Base-by-base conservation (phyloP, 306 rosid genomes). In the Citrullus amarus region DNA sequence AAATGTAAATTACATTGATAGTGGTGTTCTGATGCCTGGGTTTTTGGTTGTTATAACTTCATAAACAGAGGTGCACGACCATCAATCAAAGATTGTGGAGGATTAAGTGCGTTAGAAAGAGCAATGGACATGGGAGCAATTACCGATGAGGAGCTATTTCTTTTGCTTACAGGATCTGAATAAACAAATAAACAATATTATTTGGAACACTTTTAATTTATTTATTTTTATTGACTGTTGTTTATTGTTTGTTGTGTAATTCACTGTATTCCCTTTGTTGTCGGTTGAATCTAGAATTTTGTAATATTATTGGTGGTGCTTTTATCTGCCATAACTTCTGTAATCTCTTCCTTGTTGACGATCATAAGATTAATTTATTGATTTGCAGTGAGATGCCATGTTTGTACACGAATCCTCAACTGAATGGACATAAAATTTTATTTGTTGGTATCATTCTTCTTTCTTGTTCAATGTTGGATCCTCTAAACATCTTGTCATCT, bases 91-190 rank as follows among this genome's bases (percentile, higher is more conserved):
- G 99, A 95, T 56, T 91, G 90, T 28, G 97, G 88, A 17, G 97
- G 99, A 56, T 87, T 84, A 62, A 87, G 87, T 83, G 88, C 86
- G 20, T 89, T 95, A 68, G 99, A 95, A 86, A 89, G 96, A 86
- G 97, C 99, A 61, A 95, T 92, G 99, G 99, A 92, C 82, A 80
- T 84, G 92, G 99, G 99, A 76, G 97, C 99, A 34, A 95, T 95
- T 79, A 85, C 99, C 8, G 99, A 95, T 46, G 99, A 95, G 74
- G 87, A 92, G 82, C 85, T 95, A 63, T 95, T 95, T 83, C 80
- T 95, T 78, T 61, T 82, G 86, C 99, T 92, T 77, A 84, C 95
- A 50, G 92, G 82, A 80, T 41, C 77, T 62, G 82, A 84, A 78
- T 91, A 62, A 86, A 77, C 72, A 17, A 84, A 78, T 91, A 62